These are phyloP conservation scores for Beauveria bassiana DNA, from an alignment of 2,329 filamentous ascomycete species.

Conservation along the genomic window DNA sequence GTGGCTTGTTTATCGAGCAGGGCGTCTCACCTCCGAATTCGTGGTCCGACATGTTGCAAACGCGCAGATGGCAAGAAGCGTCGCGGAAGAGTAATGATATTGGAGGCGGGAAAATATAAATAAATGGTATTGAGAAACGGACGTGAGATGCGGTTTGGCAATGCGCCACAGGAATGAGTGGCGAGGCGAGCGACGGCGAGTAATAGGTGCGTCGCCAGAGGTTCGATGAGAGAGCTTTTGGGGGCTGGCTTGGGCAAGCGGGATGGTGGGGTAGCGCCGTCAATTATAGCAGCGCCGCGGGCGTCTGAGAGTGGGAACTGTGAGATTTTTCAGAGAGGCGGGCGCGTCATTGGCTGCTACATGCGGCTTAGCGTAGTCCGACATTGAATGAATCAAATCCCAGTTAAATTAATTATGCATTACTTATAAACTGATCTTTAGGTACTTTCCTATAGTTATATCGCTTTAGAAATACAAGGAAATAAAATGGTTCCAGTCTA, in stretches of 20 bases:
- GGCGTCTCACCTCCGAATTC: constrained; percentile 52
- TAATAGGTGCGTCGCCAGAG: neutral
- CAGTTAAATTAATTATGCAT: too few relatives aligned
- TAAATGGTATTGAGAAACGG: neutral
- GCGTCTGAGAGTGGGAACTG: too few relatives aligned
- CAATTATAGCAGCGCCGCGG: neutral
- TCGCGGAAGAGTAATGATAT: neutral
- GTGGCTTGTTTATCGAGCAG: neutral
- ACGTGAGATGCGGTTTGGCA: neutral
- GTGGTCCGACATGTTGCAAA: constrained; percentile 52
- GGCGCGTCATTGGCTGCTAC: too few relatives aligned
- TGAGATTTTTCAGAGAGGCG: too few relatives aligned
- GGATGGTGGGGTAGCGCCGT: constrained; percentile 9
- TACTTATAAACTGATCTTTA: too few relatives aligned
- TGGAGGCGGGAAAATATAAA: neutral
- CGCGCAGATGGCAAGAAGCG: neutral
- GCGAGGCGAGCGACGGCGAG: neutral
- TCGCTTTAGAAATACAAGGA: too few relatives aligned
- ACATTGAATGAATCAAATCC: too few relatives aligned
- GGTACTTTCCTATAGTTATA: too few relatives aligned
- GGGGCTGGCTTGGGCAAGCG: neutral
- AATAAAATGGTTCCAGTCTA: too few relatives aligned
- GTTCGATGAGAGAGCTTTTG: neutral
- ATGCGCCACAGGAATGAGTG: neutral
- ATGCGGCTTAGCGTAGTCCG: too few relatives aligned